Conservation (phyloP, 306 rosid genomes). For the Prinsepia uniflora region DNA sequence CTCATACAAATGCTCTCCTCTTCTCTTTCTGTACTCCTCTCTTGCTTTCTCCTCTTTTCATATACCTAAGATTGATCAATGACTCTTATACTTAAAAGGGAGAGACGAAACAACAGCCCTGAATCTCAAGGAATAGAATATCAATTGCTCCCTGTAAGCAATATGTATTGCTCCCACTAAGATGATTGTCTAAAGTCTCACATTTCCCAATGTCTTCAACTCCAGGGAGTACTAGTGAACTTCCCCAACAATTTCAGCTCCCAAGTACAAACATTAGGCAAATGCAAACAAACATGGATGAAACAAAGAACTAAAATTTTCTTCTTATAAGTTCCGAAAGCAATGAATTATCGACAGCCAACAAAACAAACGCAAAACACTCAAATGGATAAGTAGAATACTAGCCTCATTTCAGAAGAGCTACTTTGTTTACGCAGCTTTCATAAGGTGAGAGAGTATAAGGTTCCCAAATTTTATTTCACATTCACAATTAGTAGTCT, state of each 20-base stretch:
- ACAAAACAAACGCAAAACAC: neutral
- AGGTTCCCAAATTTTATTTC: neutral
- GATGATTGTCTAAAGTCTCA: neutral
- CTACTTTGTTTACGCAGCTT: neutral
- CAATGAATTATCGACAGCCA: neutral
- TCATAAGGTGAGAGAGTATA: neutral
- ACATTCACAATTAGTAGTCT: neutral
- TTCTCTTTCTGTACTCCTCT: neutral
- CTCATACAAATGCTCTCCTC: neutral
- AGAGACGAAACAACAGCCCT: neutral
- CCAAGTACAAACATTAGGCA: neutral
- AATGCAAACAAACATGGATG: neutral
- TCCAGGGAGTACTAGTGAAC: neutral
- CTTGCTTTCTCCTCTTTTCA: conserved; percentile 1
- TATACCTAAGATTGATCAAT: neutral
- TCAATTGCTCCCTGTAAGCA: neutral
- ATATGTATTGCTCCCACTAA: neutral
- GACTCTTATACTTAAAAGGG: neutral
- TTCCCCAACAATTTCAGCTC: neutral
- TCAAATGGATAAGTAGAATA: neutral
- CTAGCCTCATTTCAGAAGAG: neutral
- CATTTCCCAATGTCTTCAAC: neutral
- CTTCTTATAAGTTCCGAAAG: neutral
- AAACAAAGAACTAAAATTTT: neutral
- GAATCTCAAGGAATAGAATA: neutral